These are phyloP conservation scores for Solanum medicagineum DNA, from an alignment of 257 asterid species.

Conservation along the genomic window DNA sequence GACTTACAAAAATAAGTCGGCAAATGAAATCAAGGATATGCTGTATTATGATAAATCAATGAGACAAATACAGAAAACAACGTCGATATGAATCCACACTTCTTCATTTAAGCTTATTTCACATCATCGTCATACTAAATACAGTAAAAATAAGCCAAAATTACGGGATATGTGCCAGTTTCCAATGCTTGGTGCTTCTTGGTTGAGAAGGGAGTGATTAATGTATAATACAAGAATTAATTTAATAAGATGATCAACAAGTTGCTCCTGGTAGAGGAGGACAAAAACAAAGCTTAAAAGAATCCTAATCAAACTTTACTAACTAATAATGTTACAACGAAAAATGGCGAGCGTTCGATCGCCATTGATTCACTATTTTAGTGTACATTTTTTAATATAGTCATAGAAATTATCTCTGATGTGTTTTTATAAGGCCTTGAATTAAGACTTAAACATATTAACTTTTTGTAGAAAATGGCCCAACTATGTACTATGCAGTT, in stretches of 20 bases:
- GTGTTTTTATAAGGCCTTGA: slow-evolving; percentile 21
- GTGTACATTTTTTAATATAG: slow-evolving; percentile 19
- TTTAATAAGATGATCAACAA: slow-evolving; percentile 2
- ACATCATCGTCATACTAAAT: background rate
- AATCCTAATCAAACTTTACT: slow-evolving; percentile 18
- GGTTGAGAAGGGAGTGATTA: slow-evolving; percentile 12
- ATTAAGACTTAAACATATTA: slow-evolving; percentile 12
- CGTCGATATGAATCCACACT: background rate
- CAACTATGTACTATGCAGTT: slow-evolving; percentile 17
- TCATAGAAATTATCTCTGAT: slow-evolving; percentile 21
- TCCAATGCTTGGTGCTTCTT: background rate
- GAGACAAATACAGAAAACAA: background rate
- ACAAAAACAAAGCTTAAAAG: slow-evolving; percentile 12
- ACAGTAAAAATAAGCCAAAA: background rate
- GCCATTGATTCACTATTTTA: slow-evolving; percentile 16
- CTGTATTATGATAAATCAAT: background rate
- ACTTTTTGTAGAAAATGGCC: slow-evolving; percentile 13
- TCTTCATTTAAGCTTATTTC: background rate
- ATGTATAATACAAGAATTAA: slow-evolving; percentile 25
- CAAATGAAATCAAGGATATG: background rate
- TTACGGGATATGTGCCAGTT: background rate
- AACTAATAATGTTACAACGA: slow-evolving; percentile 23
- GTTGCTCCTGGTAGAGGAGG: background rate
- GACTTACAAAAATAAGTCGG: background rate
- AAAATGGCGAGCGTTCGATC: background rate